Evolutionary conservation across 2,329 filamentous ascomycete genomes (phyloP), one percentile per base, ranked within the genome.

Genomic region (Botrytis porri): DNA sequence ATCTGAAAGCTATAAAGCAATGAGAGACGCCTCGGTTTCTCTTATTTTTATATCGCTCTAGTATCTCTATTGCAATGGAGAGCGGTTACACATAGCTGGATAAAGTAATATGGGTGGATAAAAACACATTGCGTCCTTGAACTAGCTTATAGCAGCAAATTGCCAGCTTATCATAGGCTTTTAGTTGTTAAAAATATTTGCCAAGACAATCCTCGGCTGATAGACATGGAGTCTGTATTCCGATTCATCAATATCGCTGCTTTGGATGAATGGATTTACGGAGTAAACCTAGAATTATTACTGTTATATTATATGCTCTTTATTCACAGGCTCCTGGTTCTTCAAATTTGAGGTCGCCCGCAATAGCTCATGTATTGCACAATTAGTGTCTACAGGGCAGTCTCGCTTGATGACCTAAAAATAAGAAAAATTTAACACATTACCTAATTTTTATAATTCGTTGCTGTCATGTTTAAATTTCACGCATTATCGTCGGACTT

Each of bases 1-100:
- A 70, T 25, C 51, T n/a, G 12, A 70, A 70, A 62, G 67, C 67
- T 0, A 69, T 48, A 35, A 70, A 45, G 39, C 67, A 60, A 70
- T 62, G n/a, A 61, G 43, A 20, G 37, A 1, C n/a, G 3, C n/a
- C 4, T 37, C 3, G 5, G 10, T 22, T n/a, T 43, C 39, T 20
- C 4, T n/a, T 35, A 25, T 29, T 45, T 29, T 0, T 4, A 1
- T 43, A 20, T 22, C 12, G 9, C 35, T 29, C 4, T 29, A 39
- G 9, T 3, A 62, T 29, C 14, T 3, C 18, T 29, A 5, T 29
- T 54, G 12, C 3, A 62, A 37, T 20, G 29, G 12, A 6, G 37
- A 45, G 35, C 8, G 5, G 4, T 35, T 32, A 2, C 25, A 61
- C 14, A 54, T 20, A 59, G 20, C n/a, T 18, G 22, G 7, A 29